phyloP scores from a whole-genome alignment of 2,329 filamentous ascomycete genomes.

The Conoideocrella luteorostrata region DNA sequence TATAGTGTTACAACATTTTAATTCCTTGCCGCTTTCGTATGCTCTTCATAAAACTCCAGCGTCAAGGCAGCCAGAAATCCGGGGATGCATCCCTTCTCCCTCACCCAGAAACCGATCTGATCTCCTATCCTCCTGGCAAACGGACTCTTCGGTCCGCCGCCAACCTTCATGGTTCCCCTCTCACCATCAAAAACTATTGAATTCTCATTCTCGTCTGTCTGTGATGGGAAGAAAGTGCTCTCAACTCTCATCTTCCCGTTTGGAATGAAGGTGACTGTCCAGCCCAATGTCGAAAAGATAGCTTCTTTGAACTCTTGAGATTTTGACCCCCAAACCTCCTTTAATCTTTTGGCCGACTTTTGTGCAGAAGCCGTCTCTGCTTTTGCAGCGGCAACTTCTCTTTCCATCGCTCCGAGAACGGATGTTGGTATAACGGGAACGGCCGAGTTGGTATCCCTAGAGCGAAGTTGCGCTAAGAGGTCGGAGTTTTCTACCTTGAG shows the following conservation, averaged over 20 bases:
- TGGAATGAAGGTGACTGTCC: slow-evolving; percentile 93
- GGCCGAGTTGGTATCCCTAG: slow-evolving; percentile 30
- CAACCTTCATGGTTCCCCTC: slow-evolving; percentile 95
- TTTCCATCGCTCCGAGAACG: slow-evolving; percentile 66
- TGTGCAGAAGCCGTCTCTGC: slow-evolving; percentile 65
- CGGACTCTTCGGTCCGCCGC: slow-evolving; percentile 75
- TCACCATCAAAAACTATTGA: slow-evolving; percentile 85
- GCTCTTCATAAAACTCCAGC: slow-evolving; percentile 83
- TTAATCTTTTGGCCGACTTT: slow-evolving; percentile 78
- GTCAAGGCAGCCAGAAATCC: slow-evolving; percentile 89
- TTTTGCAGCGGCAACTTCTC: slow-evolving; percentile 67
- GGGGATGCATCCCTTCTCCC: slow-evolving; percentile 87
- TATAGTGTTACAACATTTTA: background rate
- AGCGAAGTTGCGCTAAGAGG: slow-evolving; percentile 65
- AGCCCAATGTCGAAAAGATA: slow-evolving; percentile 85
- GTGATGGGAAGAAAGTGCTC: slow-evolving; percentile 70
- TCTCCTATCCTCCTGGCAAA: slow-evolving; percentile 82
- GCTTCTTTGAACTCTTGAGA: slow-evolving; percentile 93
- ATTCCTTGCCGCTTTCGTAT: slow-evolving; percentile 16
- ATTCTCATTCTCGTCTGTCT: slow-evolving; percentile 63
- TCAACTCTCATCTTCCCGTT: slow-evolving; percentile 94
- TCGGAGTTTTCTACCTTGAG: slow-evolving; percentile 80
- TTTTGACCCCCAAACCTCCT: slow-evolving; percentile 88
- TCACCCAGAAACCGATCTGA: slow-evolving; percentile 91
- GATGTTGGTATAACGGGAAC: slow-evolving; percentile 67